These are phyloP conservation scores for Lobosporangium transversale DNA, from an alignment of 192 early-diverging fungal species.

Conservation along the genomic window DNA sequence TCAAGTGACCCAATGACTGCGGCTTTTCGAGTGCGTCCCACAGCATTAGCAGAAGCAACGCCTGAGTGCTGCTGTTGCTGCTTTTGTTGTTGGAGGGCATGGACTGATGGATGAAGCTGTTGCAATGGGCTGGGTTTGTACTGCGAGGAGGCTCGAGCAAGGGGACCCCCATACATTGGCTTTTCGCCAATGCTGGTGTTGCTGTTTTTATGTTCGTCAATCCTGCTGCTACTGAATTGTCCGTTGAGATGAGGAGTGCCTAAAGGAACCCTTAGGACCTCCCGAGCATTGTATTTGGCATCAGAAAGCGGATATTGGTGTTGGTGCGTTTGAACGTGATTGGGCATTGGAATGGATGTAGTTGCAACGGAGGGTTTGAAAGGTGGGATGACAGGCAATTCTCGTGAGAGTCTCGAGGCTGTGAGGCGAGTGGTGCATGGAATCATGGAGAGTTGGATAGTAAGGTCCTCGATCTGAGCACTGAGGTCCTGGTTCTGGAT, in stretches of 20 bases:
- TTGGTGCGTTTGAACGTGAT: conserved; percentile 3
- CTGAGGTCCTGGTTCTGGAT: conserved; percentile 28
- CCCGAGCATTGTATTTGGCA: conserved; percentile 14
- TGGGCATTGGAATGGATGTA: too few relatives aligned
- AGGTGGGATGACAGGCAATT: conserved; percentile 21
- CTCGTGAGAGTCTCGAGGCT: not conserved
- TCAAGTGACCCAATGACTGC: not conserved
- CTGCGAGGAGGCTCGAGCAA: not conserved
- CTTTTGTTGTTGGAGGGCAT: not conserved
- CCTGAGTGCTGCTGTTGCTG: not conserved
- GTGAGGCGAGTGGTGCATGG: conserved; percentile 6
- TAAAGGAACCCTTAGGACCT: conserved; percentile 1
- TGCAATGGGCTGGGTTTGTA: not conserved
- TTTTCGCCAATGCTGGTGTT: not conserved
- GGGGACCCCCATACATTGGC: not conserved
- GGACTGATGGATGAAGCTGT: not conserved
- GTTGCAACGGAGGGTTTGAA: conserved; percentile 5
- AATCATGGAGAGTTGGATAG: conserved; percentile 30
- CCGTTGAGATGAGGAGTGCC: not conserved
- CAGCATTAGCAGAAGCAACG: not conserved
- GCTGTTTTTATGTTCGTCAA: too few relatives aligned
- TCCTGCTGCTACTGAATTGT: not conserved
- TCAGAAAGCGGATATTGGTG: conserved; percentile 5
- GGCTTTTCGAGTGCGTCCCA: conserved; percentile 3
- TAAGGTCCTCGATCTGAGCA: conserved; percentile 45